A percentile compares a stretch with the other conserved stretches of the same genome.
phyloP scores from a whole-genome alignment of 768 basidiomycete species.

The Floccularia luteovirens region DNA sequence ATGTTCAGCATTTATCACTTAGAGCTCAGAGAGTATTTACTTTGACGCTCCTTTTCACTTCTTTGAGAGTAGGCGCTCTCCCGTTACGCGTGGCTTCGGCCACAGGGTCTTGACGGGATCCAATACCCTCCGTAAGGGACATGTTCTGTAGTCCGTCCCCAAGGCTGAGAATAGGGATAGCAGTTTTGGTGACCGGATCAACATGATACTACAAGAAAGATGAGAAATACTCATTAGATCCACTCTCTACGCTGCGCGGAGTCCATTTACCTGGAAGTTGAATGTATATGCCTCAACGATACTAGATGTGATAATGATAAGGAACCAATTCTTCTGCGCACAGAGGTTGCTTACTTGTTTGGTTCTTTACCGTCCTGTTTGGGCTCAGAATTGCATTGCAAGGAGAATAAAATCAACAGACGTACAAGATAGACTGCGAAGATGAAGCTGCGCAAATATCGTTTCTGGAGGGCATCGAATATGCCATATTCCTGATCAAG shows the following conservation, averaged over 20 bases:
- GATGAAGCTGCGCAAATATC: conserved; percentile 79
- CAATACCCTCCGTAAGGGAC: conserved; percentile 23
- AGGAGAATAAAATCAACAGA: conserved; percentile 3
- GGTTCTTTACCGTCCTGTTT: conserved; percentile 77
- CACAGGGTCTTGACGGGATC: conserved; percentile 43
- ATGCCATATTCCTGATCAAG: conserved; percentile 69
- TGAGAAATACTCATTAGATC: background rate
- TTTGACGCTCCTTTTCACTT: conserved; percentile 80
- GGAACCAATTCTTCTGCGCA: conserved; percentile 1
- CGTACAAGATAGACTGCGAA: conserved; percentile 79
- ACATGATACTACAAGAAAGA: conserved; percentile 51
- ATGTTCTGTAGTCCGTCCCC: conserved; percentile 50
- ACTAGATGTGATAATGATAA: conserved; percentile 26
- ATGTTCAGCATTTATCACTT: background rate
- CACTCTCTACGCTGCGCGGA: too few relatives aligned
- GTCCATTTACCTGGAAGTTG: conserved; percentile 68
- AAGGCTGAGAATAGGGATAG: conserved; percentile 69
- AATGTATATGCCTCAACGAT: conserved; percentile 87
- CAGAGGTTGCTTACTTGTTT: conserved; percentile 49
- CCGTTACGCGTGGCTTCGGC: conserved; percentile 52
- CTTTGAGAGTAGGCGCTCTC: conserved; percentile 62
- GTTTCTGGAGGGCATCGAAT: conserved; percentile 79
- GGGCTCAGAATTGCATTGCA: conserved; percentile 3
- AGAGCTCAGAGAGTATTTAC: too few relatives aligned
- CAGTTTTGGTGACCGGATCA: conserved; percentile 48